Evolutionary conservation across 2,329 filamentous ascomycete genomes (phyloP), one percentile per base, ranked within the genome.

Genomic region (Stromatinia cepivora): DNA sequence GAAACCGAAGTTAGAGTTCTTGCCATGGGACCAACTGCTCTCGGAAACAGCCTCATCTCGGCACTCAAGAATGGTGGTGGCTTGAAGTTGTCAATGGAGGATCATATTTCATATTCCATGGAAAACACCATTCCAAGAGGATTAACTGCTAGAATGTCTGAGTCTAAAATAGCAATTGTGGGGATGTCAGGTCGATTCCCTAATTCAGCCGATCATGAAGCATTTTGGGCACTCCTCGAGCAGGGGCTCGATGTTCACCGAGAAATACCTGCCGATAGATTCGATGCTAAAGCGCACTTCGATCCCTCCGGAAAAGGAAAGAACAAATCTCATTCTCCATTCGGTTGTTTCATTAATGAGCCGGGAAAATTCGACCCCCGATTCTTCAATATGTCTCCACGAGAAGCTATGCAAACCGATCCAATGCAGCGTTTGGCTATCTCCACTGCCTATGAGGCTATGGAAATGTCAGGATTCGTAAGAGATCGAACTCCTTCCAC

Each of bases 371-470:
- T 94, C 76, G 91, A 94, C 74, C 88, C 90, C 25, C 84, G 88
- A 1, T 93, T 94, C 81, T 94, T 94, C 85, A 92, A 92, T 79
- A 93, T 94, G 88, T 93, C 90, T 50, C 90, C 91, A 9, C 87
- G 90, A 73, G 91, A 94, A 79, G 91, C 92, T 48, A 86, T 87
- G 63, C 90, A 93, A 77, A 92, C 90, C 1, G 91, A 94, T 77
- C 92, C 92, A 0, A 92, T 92, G 85, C 90, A 92, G 78, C 86
- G 92, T 73, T 83, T 94, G 74, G 90, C 90, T 3, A 81, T 94
- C 45, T 87, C 89, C 20, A 93, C 91, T 4, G 90, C 90, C 0
- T 94, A 93, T 74, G 91, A 94, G 77, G 91, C 73, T 22, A 63
- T 52, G 52, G 42, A 68, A 34, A 69, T 69, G 67, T 66, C 67